Percentiles rank a stretch among this genome's conserved stretches.
phyloP scores from a whole-genome alignment of 2,329 filamentous ascomycete species.

The Alternaria triticimaculans region DNA sequence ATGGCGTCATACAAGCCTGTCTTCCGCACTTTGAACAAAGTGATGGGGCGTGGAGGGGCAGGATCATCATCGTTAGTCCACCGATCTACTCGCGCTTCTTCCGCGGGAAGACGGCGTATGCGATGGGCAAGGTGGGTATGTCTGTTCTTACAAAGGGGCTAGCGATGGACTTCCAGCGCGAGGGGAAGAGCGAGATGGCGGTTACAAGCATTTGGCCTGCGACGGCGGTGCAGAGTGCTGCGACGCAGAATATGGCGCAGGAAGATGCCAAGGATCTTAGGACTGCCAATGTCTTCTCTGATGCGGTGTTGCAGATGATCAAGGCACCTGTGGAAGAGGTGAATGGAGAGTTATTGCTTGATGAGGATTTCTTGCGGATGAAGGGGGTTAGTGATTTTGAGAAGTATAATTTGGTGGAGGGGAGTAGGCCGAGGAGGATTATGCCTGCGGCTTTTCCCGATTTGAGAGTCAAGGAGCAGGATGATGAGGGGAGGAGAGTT shows the following conservation, averaged over 20 bases:
- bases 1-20: conserved; percentile 71
- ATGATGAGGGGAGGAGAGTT: conserved; percentile 75
- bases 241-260: conserved; percentile 63
- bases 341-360: conserved; percentile 75
- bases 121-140: conserved; percentile 80
- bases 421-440: conserved; percentile 71
- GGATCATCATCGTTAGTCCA: conserved; percentile 80
- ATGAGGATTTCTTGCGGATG: conserved; percentile 79
- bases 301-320: conserved; percentile 78
- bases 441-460: conserved; percentile 76
- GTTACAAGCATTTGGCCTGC: conserved; percentile 86
- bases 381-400: conserved; percentile 74
- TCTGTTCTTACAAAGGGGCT: conserved; percentile 80
- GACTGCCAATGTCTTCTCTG: conserved; percentile 75
- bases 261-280: conserved; percentile 65
- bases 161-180: conserved; percentile 78
- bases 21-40: conserved; percentile 69
- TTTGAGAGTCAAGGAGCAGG: conserved; percentile 76
- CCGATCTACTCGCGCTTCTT: conserved; percentile 89
- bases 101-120: conserved; percentile 84
- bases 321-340: conserved; percentile 64
- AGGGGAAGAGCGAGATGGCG: conserved; percentile 71
- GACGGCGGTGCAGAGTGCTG: conserved; percentile 76
- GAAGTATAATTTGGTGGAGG: conserved; percentile 73
- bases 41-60: conserved; percentile 60